Evolutionary conservation across 2,329 filamentous ascomycete species (phyloP).

Genomic region (Diaporthe longicolla): DNA sequence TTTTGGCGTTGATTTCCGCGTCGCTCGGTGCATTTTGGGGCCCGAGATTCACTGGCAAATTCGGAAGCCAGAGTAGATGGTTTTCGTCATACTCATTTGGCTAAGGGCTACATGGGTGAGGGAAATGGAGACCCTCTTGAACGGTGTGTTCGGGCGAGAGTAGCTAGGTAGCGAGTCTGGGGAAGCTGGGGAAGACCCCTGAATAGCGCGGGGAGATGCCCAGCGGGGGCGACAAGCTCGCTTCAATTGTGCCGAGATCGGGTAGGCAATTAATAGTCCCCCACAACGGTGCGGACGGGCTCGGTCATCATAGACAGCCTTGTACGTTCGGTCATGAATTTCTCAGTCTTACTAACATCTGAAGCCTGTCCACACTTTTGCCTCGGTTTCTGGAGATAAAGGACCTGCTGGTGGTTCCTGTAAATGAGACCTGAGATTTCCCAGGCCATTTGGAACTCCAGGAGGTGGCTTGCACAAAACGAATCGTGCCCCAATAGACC

Average conservation of each 20-base stretch:
- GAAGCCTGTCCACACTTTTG: too few species aligned
- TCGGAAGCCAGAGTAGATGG: constrained; percentile 12
- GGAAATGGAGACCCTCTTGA: neutral
- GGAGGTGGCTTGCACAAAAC: neutral
- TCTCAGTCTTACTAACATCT: too few species aligned
- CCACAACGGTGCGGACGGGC: too few species aligned
- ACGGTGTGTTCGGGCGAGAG: neutral
- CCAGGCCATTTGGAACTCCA: neutral
- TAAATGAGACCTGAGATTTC: too few species aligned
- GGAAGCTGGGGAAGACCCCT: constrained; percentile 27
- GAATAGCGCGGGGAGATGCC: constrained; percentile 9
- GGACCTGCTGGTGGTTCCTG: neutral
- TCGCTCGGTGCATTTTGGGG: constrained; percentile 41
- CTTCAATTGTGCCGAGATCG: constrained; percentile 25
- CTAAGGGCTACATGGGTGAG: neutral
- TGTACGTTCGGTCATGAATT: neutral
- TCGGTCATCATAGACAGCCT: neutral
- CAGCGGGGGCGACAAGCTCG: constrained; percentile 15
- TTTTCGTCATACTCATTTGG: neutral
- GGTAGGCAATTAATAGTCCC: neutral
- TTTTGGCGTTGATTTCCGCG: constrained; percentile 7
- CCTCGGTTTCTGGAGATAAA: neutral
- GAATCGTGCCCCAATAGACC: neutral
- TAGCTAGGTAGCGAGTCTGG: neutral
- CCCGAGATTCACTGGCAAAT: constrained; percentile 35